Percentiles rank a stretch among this genome's conserved stretches.
Evolutionary conservation across 2,329 filamentous ascomycete species (phyloP).

Genomic region (Colletotrichum sidae): DNA sequence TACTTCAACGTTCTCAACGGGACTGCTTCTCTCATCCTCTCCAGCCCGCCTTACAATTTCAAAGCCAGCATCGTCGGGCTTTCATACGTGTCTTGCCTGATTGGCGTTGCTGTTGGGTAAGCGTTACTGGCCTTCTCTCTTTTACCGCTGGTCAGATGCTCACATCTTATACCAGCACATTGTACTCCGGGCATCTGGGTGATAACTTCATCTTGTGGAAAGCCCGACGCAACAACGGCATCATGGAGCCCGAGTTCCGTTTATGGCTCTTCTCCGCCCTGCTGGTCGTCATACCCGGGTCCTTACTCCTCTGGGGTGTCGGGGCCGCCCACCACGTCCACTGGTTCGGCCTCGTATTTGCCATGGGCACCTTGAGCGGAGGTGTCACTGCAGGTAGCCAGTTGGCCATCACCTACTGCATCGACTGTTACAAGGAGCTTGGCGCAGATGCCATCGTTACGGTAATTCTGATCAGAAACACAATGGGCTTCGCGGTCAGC

Average conservation of each 20-base stretch:
- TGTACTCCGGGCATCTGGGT: slow-evolving; percentile 48
- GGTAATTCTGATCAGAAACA: slow-evolving; percentile 53
- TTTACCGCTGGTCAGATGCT: background rate
- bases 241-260: slow-evolving; percentile 55
- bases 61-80: slow-evolving; percentile 52
- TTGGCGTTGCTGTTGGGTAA: slow-evolving; percentile 43
- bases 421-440: slow-evolving; percentile 55
- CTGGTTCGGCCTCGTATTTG: slow-evolving; percentile 56
- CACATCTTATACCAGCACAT: slow-evolving; percentile 34
- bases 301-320: slow-evolving; percentile 44
- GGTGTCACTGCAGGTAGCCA: slow-evolving; percentile 50
- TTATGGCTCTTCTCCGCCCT: slow-evolving; percentile 51
- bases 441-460: slow-evolving; percentile 53
- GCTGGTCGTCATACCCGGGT: slow-evolving; percentile 22
- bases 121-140: background rate
- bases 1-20: slow-evolving; percentile 59
- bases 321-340: slow-evolving; percentile 51
- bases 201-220: slow-evolving; percentile 52
- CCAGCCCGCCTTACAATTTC: slow-evolving; percentile 52
- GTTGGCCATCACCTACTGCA: slow-evolving; percentile 52
- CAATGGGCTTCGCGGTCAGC: slow-evolving; percentile 50
- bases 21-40: slow-evolving; percentile 54
- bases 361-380: slow-evolving; percentile 51
- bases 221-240: slow-evolving; percentile 52
- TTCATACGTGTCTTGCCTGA: slow-evolving; percentile 50